Base-by-base conservation (phyloP, 1,139 yeast species). In the Blastobotrys apis region DNA sequence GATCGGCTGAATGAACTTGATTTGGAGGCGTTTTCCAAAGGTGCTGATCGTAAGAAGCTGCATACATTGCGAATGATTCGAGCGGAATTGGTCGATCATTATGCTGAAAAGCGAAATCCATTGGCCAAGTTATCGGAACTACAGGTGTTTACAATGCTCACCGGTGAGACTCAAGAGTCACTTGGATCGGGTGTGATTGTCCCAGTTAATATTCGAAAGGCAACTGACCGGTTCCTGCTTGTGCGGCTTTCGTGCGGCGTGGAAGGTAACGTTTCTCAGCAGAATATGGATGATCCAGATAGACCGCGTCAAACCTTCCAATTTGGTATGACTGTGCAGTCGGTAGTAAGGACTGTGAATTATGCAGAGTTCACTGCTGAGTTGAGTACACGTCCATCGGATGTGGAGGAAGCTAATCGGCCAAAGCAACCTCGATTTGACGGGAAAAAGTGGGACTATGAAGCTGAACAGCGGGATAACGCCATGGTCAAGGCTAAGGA, bases 11-110 rank as follows among this genome's bases (percentile, higher is more conserved):
- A 88, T 58, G 95, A 88, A 50, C 78, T 92, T 55, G 84, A 88
- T 56, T 72, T 92, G 59, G 94, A 87, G 58, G 94, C 90, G 37
- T 92, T 88, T 63, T 83, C 80, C 62, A 81, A 84, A 42, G 34
- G 35, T 13, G 10, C n/a, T 5, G 19, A 6, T 12, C 84, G 80
- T 65, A 81, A 77, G 65, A 87, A 87, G 69, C 78, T 86, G 55
- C 82, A 87, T 36, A 86, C 95, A 1, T 72, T 87, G 50, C 90
- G 84, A 58, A 82, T 87, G 72, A 92, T 92, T 62, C 83, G 86
- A 54, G 86, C 84, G 52, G 99, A 92, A 63, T 74, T 92, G 52
- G 85, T 85, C 53, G 83, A 80, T 53, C 92, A 88, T 53, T 92
- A 80, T 61, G 94, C 81, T 56, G 98, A 92, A 66, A 73, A 84